Evolutionary conservation across 345 rosid genomes (phyloP).

Genomic region (Gynandropsis gynandra): DNA sequence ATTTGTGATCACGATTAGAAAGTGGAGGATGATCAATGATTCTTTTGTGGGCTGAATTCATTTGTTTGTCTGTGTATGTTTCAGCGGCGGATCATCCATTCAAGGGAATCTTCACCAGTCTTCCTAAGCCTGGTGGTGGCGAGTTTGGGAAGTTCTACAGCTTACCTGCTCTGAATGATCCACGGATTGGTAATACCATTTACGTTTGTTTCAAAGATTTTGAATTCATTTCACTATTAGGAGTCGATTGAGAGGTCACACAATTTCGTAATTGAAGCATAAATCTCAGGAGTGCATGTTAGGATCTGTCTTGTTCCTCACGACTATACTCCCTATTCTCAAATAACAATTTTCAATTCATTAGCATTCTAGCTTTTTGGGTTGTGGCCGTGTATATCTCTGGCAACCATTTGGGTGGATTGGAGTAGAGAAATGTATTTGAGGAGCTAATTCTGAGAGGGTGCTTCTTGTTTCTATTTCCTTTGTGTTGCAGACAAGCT

Average conservation of each 20-base stretch:
- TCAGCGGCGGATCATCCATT: conserved; percentile 88
- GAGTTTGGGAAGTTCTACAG: conserved; percentile 93
- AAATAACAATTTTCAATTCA: too few relatives aligned
- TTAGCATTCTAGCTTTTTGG: too few relatives aligned
- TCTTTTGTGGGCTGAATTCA: neutral
- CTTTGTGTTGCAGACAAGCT: conserved; percentile 42
- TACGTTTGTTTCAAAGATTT: neutral
- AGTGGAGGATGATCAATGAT: too few relatives aligned
- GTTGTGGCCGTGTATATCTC: too few relatives aligned
- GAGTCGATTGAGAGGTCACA: neutral
- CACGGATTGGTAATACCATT: conserved; percentile 65
- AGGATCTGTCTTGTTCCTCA: too few relatives aligned
- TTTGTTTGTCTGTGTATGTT: conserved; percentile 16
- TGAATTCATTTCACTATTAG: neutral
- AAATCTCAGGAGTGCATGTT: too few relatives aligned
- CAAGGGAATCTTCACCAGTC: conserved; percentile 64
- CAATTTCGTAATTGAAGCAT: neutral
- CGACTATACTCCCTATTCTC: too few relatives aligned
- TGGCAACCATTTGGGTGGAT: too few relatives aligned
- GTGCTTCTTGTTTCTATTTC: conserved; percentile 48
- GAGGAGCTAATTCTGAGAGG: conserved; percentile 51
- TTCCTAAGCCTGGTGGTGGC: conserved; percentile 94
- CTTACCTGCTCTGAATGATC: conserved; percentile 88
- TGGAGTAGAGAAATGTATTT: neutral
- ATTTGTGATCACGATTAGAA: neutral